Percentiles rank a stretch among this genome's conserved stretches.
These are phyloP conservation scores for Blastobotrys americana DNA, from an alignment of 805 yeast species.

Conservation along the genomic window DNA sequence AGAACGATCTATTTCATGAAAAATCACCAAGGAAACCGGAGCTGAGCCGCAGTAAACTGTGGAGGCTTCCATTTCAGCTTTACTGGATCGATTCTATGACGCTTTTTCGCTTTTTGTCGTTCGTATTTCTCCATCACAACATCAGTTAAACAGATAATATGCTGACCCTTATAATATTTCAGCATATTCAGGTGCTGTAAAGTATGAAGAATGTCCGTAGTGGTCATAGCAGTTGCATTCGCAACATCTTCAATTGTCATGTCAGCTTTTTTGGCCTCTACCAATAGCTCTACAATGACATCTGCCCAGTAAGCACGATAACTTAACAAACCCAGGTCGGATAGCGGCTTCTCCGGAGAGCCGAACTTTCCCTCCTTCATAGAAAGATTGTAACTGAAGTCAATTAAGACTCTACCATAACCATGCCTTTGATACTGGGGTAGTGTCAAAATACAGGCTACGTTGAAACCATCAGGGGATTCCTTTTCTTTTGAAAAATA, in stretches of 20 bases:
- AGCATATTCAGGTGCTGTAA: constrained; percentile 85
- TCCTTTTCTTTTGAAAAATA: constrained; percentile 96
- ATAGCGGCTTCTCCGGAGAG: constrained; percentile 94
- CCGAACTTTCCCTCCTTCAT: constrained; percentile 86
- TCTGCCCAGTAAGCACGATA: constrained; percentile 98
- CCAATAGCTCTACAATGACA: constrained; percentile 64
- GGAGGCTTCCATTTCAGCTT: constrained; percentile 91
- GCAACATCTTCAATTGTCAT: constrained; percentile 89
- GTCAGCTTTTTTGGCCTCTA: constrained; percentile 54
- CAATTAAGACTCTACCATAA: constrained; percentile 83
- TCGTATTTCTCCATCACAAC: constrained; percentile 73
- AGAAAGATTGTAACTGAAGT: constrained; percentile 86
- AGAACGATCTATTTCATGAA: constrained; percentile 3
- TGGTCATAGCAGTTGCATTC: constrained; percentile 83
- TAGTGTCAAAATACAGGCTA: constrained; percentile 91
- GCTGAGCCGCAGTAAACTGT: constrained; percentile 84
- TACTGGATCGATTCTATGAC: constrained; percentile 66
- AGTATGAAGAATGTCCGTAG: constrained; percentile 90
- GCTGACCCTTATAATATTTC: constrained; percentile 92
- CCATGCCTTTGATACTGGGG: constrained; percentile 97
- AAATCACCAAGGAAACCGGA: constrained; percentile 84
- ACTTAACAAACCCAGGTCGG: constrained; percentile 87
- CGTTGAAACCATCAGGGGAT: constrained; percentile 88
- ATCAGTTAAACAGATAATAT: constrained; percentile 78
- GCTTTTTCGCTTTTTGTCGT: constrained; percentile 58